Evolutionary conservation across 345 rosid species (phyloP).

Genomic region (Salix arbutifolia): DNA sequence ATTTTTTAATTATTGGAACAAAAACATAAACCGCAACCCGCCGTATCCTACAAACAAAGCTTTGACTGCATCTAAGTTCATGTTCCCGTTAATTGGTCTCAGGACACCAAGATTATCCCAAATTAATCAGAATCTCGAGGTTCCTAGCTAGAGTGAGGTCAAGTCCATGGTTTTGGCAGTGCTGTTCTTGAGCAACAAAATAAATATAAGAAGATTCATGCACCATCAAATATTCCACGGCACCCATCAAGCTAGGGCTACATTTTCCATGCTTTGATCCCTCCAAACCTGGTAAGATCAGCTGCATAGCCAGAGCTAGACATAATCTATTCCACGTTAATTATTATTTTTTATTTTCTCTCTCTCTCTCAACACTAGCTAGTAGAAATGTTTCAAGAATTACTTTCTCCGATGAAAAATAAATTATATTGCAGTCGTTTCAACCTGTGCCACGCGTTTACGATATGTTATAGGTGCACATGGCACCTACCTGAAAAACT

Average conservation of each 20-base stretch:
- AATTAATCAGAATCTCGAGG: slow-evolving; percentile 14
- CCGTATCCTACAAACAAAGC: no score
- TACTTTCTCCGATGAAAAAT: neutral
- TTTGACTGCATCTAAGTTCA: no score
- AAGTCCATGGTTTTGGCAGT: neutral
- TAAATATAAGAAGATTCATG: slow-evolving; percentile 19
- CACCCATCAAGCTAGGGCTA: neutral
- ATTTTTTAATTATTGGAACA: no score
- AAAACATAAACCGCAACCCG: no score
- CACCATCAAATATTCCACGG: slow-evolving; percentile 5
- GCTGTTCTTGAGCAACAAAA: no score
- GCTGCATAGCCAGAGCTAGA: neutral
- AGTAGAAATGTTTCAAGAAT: slow-evolving; percentile 4
- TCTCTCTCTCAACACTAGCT: neutral
- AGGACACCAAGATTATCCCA: no score
- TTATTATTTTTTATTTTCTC: no score
- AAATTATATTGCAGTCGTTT: neutral
- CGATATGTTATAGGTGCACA: neutral
- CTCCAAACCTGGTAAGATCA: neutral
- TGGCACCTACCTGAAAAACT: neutral
- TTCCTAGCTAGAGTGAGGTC: neutral
- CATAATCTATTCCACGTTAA: neutral
- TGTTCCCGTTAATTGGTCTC: no score
- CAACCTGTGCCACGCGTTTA: neutral
- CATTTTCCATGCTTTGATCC: slow-evolving; percentile 9